Conservation (phyloP, 441 rosid species). For the Arabidopsis hybrid region DNA sequence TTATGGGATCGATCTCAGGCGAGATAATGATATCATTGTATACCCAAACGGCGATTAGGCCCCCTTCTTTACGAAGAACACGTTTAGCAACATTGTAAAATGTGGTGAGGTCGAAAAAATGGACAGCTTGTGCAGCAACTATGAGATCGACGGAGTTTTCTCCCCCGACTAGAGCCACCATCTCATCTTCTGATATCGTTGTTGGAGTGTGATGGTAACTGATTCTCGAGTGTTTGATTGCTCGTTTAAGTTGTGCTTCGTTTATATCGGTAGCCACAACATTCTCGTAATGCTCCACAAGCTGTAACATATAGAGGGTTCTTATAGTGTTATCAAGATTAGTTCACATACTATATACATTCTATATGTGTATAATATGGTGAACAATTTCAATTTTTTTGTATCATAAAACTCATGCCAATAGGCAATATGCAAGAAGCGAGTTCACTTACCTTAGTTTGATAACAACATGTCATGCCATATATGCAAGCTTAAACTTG, state of each 20-base stretch:
- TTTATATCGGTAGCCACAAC: conserved; percentile 69
- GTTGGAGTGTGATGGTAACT: conserved; percentile 56
- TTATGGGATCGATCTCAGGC: conserved; percentile 52
- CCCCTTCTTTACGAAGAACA: conserved; percentile 65
- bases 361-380: neutral
- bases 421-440: neutral
- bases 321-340: neutral
- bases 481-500: too few relatives aligned
- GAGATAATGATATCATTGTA: conserved; percentile 55
- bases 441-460: neutral
- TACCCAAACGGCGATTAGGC: conserved; percentile 67
- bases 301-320: conserved; percentile 35
- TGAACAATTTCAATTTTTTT: neutral
- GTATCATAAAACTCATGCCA: neutral
- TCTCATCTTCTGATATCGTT: conserved; percentile 54
- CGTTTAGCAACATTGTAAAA: conserved; percentile 59
- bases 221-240: conserved; percentile 54
- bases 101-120: conserved; percentile 62
- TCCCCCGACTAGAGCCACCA: conserved; percentile 53
- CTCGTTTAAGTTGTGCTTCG: conserved; percentile 54
- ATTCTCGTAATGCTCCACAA: conserved; percentile 61
- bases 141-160: conserved; percentile 65
- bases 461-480: too few relatives aligned
- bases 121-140: conserved; percentile 68
- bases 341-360: neutral